Base-by-base conservation (phyloP, 768 basidiomycete species). In the Tremella mesenterica region DNA sequence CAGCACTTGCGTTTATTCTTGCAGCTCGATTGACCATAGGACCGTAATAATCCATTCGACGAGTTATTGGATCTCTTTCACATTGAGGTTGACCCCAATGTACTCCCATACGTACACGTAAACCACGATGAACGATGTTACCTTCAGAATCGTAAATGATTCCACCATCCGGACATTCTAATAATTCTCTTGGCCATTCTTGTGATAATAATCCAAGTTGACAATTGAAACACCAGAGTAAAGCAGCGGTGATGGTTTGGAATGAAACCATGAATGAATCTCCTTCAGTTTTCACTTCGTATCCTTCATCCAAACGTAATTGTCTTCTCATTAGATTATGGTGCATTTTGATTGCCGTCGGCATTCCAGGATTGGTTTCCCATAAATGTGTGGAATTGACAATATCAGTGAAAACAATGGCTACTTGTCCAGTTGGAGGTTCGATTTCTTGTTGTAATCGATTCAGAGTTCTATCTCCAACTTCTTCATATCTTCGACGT, bases 261-360 rank as follows among this genome's bases (percentile, higher is more conserved):
- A 99, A 99, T 20, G 93, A 89, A 49, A 91, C 91, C 87, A 99
- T 92, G 78, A 99, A 99, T 0, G 93, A 84, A 66, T 97, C 95
- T 26, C 95, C 95, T 83, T 99, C 95, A 10, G 95, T 99, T 76
- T 99, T 99, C 67, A 97, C 93, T 75, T 96, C 90, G 72, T 97
- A 99, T 0, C 95, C 95, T 26, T 91, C 91, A 64, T 91, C 92
- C 36, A 85, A 78, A 26, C 93, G 82, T 28, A 96, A 76, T 56
- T 85, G 83, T 5, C 92, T 80, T 20, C 95, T 83, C 43, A 97
- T 79, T 21, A 96, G 78, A 47, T 76, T 79, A 70, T 97, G 92
- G 75, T 99, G 95, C 60, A 90, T 74, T 25, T 83, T 82, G 79
- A 95, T 92, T 2, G 92, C 91, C 0, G 85, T 85, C 20, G 85